These are phyloP conservation scores for Verticillium tricorpus DNA, from an alignment of 2,329 filamentous ascomycete species.

Conservation along the genomic window DNA sequence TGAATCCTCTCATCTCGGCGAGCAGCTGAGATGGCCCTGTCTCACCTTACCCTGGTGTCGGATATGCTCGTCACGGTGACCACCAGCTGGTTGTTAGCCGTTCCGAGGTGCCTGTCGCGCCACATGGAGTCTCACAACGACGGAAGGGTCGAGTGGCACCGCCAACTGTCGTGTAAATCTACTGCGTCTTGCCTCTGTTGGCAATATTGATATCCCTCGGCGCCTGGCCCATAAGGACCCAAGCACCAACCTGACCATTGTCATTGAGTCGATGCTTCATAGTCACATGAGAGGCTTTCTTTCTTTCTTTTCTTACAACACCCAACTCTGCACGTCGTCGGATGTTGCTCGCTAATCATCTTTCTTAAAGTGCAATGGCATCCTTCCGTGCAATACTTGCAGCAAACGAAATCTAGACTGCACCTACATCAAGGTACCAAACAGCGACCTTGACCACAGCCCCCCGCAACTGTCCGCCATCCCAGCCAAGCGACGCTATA, in stretches of 20 bases:
- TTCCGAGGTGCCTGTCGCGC: background rate
- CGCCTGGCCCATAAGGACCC: background rate
- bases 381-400: slow-evolving; percentile 17
- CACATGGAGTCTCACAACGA: background rate
- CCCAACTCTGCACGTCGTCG: background rate
- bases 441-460: slow-evolving; percentile 6
- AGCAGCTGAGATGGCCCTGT: background rate
- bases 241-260: background rate
- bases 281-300: background rate
- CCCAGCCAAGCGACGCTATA: slow-evolving; percentile 12
- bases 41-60: background rate
- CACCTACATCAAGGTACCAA: slow-evolving; percentile 11
- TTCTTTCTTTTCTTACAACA: background rate
- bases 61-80: background rate
- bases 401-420: slow-evolving; percentile 16
- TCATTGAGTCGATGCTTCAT: background rate
- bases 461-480: slow-evolving; percentile 8
- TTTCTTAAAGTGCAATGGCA: slow-evolving; percentile 17
- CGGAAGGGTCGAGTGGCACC: background rate
- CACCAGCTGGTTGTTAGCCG: background rate
- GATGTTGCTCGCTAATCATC: background rate
- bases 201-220: background rate
- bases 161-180: background rate
- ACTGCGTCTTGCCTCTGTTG: background rate
- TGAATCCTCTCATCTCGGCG: background rate